Percentiles rank a stretch among this genome's conserved stretches.
Evolutionary conservation across 352 stramenopile species (phyloP).

Genomic region (Saprolegnia parasitica): DNA sequence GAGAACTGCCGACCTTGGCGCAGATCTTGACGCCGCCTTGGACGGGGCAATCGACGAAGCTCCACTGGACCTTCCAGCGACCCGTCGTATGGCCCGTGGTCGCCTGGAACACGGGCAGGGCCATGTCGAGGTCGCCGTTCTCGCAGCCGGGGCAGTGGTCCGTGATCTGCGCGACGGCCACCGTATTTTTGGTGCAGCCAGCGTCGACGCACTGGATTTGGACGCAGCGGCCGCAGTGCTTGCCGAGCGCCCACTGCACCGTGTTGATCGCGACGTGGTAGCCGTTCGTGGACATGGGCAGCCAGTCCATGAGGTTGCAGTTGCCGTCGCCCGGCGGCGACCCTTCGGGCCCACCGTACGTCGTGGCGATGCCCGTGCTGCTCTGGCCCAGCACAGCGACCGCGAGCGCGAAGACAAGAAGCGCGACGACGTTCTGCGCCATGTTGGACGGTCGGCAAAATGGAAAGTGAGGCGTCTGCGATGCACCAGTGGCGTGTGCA

Average conservation of each 20-base stretch:
- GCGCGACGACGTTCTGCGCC: neutral
- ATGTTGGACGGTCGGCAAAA: neutral
- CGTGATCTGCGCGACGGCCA: slow-evolving; percentile 33
- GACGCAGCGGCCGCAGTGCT: slow-evolving; percentile 43
- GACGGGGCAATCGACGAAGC: slow-evolving; percentile 53
- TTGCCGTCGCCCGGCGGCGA: slow-evolving; percentile 39
- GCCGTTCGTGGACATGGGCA: slow-evolving; percentile 33
- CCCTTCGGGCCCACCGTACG: slow-evolving; percentile 39
- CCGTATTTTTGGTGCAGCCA: slow-evolving; percentile 29
- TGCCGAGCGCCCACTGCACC: slow-evolving; percentile 43
- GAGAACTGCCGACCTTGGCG: slow-evolving; percentile 60
- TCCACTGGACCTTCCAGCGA: slow-evolving; percentile 50
- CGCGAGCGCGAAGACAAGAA: neutral
- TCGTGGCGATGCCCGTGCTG: slow-evolving; percentile 40
- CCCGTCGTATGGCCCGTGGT: slow-evolving; percentile 36
- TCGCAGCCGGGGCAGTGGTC: slow-evolving; percentile 40
- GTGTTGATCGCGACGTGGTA: slow-evolving; percentile 55
- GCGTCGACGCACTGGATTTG: slow-evolving; percentile 39
- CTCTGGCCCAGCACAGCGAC: neutral
- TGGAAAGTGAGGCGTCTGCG: neutral
- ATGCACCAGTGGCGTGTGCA: too few relatives aligned
- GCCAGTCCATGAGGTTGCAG: slow-evolving; percentile 67
- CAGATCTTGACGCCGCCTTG: slow-evolving; percentile 55
- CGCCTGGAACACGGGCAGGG: slow-evolving; percentile 33
- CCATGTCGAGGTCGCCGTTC: slow-evolving; percentile 39